Evolutionary conservation across 257 asterid genomes (phyloP).

Genomic region (Jaltomata sinuosa): DNA sequence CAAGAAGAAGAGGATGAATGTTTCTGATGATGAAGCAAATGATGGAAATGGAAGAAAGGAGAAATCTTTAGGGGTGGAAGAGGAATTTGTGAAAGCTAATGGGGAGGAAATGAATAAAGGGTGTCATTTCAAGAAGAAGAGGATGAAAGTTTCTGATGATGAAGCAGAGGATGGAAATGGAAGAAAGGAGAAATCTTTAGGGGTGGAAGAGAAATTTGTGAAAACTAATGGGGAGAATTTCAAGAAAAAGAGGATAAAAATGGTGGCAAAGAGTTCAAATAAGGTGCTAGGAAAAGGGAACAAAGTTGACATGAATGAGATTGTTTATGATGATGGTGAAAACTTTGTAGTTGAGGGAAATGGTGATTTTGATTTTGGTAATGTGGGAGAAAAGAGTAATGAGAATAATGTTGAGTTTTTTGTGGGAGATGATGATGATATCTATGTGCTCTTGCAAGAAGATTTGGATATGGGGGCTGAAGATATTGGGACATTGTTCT

Average conservation of each 20-base stretch:
- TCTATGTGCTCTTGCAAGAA: constrained; percentile 11
- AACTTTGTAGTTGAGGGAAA: constrained; percentile 4
- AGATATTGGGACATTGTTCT: background rate
- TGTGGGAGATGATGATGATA: constrained; percentile 2
- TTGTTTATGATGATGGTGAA: background rate
- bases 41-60: background rate
- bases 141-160: too few relatives aligned
- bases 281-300: constrained; percentile 45
- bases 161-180: too few relatives aligned
- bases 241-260: constrained; percentile 25
- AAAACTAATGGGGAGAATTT: background rate
- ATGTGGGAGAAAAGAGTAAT: background rate
- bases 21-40: too few relatives aligned
- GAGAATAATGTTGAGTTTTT: background rate
- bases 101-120: background rate
- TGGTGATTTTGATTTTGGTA: background rate
- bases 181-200: background rate
- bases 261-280: constrained; percentile 19
- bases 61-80: background rate
- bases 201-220: background rate
- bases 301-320: constrained; percentile 7
- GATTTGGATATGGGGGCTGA: background rate
- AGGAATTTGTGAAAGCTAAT: background rate
- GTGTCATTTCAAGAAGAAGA: constrained; percentile 1
- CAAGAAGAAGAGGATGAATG: too few relatives aligned